Conservation (phyloP, 2,329 filamentous ascomycete species). For the Cercospora sp. region DNA sequence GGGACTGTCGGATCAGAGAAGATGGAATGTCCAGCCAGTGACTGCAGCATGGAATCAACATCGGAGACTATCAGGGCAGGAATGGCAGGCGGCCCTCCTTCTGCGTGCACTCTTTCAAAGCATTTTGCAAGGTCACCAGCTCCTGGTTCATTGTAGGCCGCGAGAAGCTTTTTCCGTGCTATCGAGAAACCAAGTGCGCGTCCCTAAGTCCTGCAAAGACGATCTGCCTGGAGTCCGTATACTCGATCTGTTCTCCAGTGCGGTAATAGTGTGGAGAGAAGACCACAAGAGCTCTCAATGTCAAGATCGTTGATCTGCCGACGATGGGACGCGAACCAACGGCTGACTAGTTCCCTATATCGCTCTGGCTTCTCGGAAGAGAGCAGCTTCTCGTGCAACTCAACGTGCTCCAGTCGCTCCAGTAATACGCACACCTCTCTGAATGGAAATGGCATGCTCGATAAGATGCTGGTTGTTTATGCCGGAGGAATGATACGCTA, state of each 20-base stretch:
- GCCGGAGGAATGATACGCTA: not conserved
- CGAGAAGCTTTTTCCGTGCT: constrained; percentile 62
- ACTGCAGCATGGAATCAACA: constrained; percentile 66
- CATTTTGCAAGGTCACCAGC: constrained; percentile 70
- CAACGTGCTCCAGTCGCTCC: constrained; percentile 61
- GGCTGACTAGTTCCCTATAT: constrained; percentile 46
- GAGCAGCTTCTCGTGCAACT: constrained; percentile 43
- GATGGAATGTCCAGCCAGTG: constrained; percentile 65
- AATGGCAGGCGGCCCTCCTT: constrained; percentile 51
- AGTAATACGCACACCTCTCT: constrained; percentile 72
- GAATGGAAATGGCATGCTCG: constrained; percentile 65
- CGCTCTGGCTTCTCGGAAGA: constrained; percentile 33
- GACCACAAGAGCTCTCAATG: constrained; percentile 57
- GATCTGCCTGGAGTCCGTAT: constrained; percentile 65
- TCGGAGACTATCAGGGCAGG: constrained; percentile 65
- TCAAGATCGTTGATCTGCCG: constrained; percentile 57
- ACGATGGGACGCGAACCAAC: constrained; percentile 71
- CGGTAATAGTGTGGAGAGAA: constrained; percentile 75
- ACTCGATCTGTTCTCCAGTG: constrained; percentile 75
- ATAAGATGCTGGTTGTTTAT: constrained; percentile 1
- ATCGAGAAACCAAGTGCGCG: constrained; percentile 65
- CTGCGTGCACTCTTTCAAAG: constrained; percentile 63
- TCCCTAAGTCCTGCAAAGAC: constrained; percentile 66
- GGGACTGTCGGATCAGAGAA: constrained; percentile 68
- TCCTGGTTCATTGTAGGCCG: constrained; percentile 60